Conservation (phyloP, 306 rosid species). For the Begonia masoniana region DNA sequence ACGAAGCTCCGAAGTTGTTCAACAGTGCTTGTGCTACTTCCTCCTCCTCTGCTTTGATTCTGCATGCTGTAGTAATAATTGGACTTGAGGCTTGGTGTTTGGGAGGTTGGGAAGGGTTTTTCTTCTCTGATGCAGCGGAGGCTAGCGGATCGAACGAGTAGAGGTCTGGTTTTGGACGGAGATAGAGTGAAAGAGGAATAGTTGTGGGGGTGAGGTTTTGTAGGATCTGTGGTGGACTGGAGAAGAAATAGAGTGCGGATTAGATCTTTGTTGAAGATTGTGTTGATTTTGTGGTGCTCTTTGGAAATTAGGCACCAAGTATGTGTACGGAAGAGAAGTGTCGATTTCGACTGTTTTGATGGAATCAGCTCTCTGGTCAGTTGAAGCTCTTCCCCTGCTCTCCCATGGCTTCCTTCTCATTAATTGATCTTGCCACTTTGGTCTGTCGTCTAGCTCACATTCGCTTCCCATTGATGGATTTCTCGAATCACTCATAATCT, state of each 20-base stretch:
- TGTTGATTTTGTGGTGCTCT: slow-evolving; percentile 63
- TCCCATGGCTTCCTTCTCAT: slow-evolving; percentile 85
- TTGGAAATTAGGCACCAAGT: slow-evolving; percentile 39
- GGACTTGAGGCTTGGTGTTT: slow-evolving; percentile 88
- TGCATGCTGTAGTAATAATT: slow-evolving; percentile 46
- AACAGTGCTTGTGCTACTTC: slow-evolving; percentile 17
- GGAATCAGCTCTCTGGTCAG: slow-evolving; percentile 69
- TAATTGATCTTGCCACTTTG: slow-evolving; percentile 75
- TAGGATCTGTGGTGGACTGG: slow-evolving; percentile 46
- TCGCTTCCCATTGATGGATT: slow-evolving; percentile 81
- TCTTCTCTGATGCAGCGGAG: slow-evolving; percentile 65
- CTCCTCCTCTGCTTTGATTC: slow-evolving; percentile 31
- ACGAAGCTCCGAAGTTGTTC: not conserved
- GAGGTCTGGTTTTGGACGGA: slow-evolving; percentile 62
- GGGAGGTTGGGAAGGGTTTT: slow-evolving; percentile 45
- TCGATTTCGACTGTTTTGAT: slow-evolving; percentile 84
- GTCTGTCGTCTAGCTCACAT: slow-evolving; percentile 74
- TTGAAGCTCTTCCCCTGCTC: slow-evolving; percentile 63
- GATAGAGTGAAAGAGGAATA: slow-evolving; percentile 68
- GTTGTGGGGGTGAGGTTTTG: slow-evolving; percentile 29
- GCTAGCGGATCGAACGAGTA: slow-evolving; percentile 74
- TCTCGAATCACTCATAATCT: slow-evolving; percentile 59
- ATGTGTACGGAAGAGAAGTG: slow-evolving; percentile 72
- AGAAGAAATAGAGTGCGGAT: slow-evolving; percentile 38
- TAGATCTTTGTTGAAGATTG: slow-evolving; percentile 46